Evolutionary conservation across 768 basidiomycete species (phyloP).

Genomic region (Plicaturopsis crispa): DNA sequence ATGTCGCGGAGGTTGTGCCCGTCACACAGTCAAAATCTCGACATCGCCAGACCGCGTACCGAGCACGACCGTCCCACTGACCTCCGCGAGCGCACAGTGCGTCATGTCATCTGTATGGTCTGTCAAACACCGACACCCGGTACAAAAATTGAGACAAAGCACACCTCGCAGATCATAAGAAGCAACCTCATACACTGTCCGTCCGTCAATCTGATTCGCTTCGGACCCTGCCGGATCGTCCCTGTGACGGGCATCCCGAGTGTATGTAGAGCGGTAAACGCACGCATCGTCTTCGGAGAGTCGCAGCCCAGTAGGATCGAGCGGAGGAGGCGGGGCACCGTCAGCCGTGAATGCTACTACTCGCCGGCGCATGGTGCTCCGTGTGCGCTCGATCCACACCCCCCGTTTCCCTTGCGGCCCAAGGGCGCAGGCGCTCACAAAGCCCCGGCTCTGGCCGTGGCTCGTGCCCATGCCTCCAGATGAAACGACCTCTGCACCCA

Average conservation of each 20-base stretch:
- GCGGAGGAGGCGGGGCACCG: not conserved
- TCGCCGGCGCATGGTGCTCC: conserved; percentile 32
- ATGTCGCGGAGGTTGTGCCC: too few relatives aligned
- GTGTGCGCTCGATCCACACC: conserved; percentile 47
- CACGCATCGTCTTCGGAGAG: not conserved
- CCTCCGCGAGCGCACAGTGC: conserved; percentile 38
- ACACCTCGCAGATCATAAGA: conserved; percentile 23
- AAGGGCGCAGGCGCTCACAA: conserved; percentile 40
- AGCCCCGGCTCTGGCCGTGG: conserved; percentile 33
- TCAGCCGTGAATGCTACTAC: conserved; percentile 27
- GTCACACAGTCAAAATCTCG: too few relatives aligned
- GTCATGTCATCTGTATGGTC: conserved; percentile 31
- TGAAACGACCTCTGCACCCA: too few relatives aligned
- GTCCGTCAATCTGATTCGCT: conserved; percentile 6
- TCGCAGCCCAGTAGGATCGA: not conserved
- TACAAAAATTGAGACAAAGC: not conserved
- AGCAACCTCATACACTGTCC: conserved; percentile 9
- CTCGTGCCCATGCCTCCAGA: too few relatives aligned
- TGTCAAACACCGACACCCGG: not conserved
- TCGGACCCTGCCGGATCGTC: not conserved
- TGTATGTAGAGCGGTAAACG: not conserved
- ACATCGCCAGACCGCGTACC: conserved; percentile 34
- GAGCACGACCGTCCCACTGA: conserved; percentile 33
- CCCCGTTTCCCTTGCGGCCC: conserved; percentile 44
- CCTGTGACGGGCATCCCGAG: not conserved